These are phyloP conservation scores for Mimosa bimucronata DNA, from an alignment of 306 rosid species.

Conservation along the genomic window DNA sequence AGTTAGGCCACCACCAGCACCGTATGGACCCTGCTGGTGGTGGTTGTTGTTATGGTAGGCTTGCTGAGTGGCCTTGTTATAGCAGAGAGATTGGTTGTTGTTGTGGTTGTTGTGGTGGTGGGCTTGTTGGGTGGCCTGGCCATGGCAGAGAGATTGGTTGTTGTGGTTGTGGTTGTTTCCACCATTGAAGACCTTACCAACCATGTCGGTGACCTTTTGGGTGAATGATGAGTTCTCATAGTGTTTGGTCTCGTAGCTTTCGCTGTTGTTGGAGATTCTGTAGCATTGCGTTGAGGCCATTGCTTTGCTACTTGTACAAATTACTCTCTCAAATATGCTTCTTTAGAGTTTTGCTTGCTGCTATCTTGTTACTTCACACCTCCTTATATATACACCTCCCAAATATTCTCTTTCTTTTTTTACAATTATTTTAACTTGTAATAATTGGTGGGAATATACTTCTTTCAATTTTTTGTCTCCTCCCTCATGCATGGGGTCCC, in stretches of 20 bases:
- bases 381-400: not conserved
- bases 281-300: conserved; percentile 40
- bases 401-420: not conserved
- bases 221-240: not conserved
- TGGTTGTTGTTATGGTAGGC: not conserved
- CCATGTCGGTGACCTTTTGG: conserved; percentile 24
- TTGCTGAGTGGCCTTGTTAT: not conserved
- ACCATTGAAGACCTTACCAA: not conserved
- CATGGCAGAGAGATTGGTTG: not conserved
- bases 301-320: not conserved
- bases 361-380: not conserved
- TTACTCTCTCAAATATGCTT: not conserved
- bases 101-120: not conserved
- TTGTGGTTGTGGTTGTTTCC: not conserved
- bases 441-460: conserved; percentile 6
- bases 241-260: conserved; percentile 27
- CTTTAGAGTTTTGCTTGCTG: not conserved
- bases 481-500: not conserved
- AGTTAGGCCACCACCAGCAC: not conserved
- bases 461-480: not conserved
- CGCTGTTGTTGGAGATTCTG: conserved; percentile 1
- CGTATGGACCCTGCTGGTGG: not conserved
- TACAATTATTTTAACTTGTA: not conserved
- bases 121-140: not conserved
- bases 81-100: not conserved